Evolutionary conservation across 768 basidiomycete genomes (phyloP).

Genomic region (Auricularia sp.): DNA sequence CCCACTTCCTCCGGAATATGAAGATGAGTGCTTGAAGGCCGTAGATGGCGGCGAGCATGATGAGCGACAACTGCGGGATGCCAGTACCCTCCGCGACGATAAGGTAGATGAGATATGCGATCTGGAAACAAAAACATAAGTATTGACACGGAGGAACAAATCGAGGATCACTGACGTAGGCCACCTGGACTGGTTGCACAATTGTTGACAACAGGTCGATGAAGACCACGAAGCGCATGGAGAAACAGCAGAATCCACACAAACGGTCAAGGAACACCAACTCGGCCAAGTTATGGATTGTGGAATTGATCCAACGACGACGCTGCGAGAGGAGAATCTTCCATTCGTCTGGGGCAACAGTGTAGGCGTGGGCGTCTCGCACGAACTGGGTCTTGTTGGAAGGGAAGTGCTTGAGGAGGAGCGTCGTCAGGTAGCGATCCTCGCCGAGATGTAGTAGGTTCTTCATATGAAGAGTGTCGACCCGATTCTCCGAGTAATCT

Average conservation of each 20-base stretch:
- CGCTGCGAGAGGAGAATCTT: slow-evolving; percentile 88
- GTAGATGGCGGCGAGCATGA: slow-evolving; percentile 92
- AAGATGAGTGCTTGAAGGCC: slow-evolving; percentile 91
- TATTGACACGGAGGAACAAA: background rate
- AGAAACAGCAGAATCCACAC: slow-evolving; percentile 98
- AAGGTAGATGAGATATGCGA: slow-evolving; percentile 79
- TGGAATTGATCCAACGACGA: slow-evolving; percentile 99
- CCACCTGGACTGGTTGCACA: slow-evolving; percentile 77
- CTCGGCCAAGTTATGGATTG: slow-evolving; percentile 92
- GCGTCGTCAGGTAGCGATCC: slow-evolving; percentile 96
- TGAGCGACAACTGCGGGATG: slow-evolving; percentile 72
- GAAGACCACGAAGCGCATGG: slow-evolving; percentile 97
- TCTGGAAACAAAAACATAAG: slow-evolving; percentile 35
- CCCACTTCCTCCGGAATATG: slow-evolving; percentile 88
- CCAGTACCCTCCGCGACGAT: slow-evolving; percentile 54
- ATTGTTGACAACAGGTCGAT: slow-evolving; percentile 87
- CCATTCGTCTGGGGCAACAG: slow-evolving; percentile 95
- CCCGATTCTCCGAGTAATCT: slow-evolving; percentile 92
- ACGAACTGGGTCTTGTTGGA: slow-evolving; percentile 91
- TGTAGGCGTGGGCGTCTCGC: slow-evolving; percentile 87
- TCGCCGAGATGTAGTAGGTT: slow-evolving; percentile 95
- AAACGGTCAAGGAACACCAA: slow-evolving; percentile 84
- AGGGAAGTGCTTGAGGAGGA: slow-evolving; percentile 93
- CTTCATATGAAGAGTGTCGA: slow-evolving; percentile 98
- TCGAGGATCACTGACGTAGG: slow-evolving; percentile 58